Base-by-base conservation (phyloP, 345 rosid genomes). In the Eucalyptus paniculata region DNA sequence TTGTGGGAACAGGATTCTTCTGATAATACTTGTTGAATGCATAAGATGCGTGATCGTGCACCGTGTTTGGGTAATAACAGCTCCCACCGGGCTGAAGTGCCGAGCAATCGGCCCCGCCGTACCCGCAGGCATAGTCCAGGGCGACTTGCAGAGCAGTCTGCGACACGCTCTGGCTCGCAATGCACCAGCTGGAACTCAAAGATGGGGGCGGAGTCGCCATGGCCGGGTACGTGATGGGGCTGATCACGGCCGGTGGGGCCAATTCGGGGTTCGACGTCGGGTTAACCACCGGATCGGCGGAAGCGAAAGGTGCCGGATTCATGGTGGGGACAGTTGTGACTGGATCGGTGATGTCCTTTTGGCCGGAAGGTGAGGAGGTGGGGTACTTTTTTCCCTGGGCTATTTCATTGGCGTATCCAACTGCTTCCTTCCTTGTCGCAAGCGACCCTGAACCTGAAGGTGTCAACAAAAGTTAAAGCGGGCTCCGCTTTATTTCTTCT, bases 61-160 rank as follows among this genome's bases (percentile, higher is more conserved):
- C 86, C 9, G 93, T 94, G 89, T 92, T 91, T 16, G 98, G 99
- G 72, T 92, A 93, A 92, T 92, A 94, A 72, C 99, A 97, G 13
- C 90, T 88, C 72, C 98, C 98, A 45, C 94, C 94, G 0, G 93
- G 89, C 89, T 94, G 99, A 88, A 97, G 94, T 53, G 91, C 94
- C 2, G 95, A 90, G 83, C 99, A 97, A 89, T 97, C 98, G 1
- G 97, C 96, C 14, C 97, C 95, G 3, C 98, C 98, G 37, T 92
- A 90, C 6, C 99, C 99, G 67, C 99, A 97, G 45, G 99, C 99
- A 89, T 95, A 97, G 88, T 97, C 99, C 88, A 97, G 88, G 19
- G 95, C 99, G 24, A 94, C 94, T 91, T 96, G 99, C n/a, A 97
- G 90, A 44, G 95, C 92, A 2, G 91, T 89, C 50, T 93, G 92